Conservation (phyloP, 2,329 filamentous ascomycete species). For the Hypocrella siamensis region DNA sequence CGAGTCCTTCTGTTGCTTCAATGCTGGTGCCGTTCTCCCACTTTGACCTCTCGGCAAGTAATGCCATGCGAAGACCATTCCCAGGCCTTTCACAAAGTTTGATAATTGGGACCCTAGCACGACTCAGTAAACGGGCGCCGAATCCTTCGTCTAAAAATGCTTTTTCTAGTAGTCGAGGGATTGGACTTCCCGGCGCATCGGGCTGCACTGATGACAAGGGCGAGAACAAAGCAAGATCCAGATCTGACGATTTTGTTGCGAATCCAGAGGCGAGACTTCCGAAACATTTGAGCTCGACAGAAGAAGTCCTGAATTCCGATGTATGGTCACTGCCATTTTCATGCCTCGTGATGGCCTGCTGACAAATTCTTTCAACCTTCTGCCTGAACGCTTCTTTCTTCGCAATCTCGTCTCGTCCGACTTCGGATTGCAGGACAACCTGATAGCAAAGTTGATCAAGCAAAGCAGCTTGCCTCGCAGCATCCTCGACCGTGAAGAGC, state of each 20-base stretch:
- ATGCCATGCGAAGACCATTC: constrained; percentile 39
- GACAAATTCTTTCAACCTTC: constrained; percentile 49
- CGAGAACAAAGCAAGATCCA: constrained; percentile 72
- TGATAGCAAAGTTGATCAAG: constrained; percentile 31
- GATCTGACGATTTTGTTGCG: constrained; percentile 74
- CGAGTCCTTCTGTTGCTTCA: constrained; percentile 17
- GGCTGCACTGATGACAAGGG: constrained; percentile 38
- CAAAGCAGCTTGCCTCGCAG: constrained; percentile 29
- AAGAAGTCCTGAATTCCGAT: constrained; percentile 31
- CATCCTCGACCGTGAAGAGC: constrained; percentile 26
- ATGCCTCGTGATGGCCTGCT: constrained; percentile 36
- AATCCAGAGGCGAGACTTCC: constrained; percentile 76
- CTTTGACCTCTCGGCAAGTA: constrained; percentile 49
- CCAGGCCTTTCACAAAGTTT: constrained; percentile 66
- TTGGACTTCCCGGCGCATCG: constrained; percentile 38
- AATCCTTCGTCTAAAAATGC: constrained; percentile 55
- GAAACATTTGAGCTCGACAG: constrained; percentile 60
- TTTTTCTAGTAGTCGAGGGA: constrained; percentile 63
- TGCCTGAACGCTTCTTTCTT: constrained; percentile 58
- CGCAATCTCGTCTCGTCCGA: constrained; percentile 44
- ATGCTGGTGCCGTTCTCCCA: constrained; percentile 47
- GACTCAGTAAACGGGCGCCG: constrained; percentile 61
- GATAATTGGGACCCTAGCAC: constrained; percentile 73
- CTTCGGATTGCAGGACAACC: constrained; percentile 41
- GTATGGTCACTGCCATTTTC: constrained; percentile 26